A percentile compares a stretch with the other conserved stretches of the same genome.
phyloP scores from a whole-genome alignment of 345 rosid species.

The Eucalyptus polybractea region DNA sequence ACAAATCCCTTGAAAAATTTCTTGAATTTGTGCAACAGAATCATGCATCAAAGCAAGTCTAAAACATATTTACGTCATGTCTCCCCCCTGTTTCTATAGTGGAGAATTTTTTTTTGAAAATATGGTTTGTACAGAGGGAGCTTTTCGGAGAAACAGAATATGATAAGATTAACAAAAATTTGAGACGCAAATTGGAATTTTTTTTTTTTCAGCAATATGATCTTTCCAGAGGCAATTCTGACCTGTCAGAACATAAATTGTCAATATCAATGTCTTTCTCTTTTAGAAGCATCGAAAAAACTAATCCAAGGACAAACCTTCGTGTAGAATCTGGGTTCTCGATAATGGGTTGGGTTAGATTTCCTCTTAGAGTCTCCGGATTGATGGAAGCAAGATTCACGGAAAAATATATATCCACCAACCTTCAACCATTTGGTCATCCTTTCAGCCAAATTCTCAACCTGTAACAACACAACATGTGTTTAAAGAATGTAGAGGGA shows the following conservation, averaged over 20 bases:
- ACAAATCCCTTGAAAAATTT: not conserved
- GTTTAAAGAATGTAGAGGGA: not conserved
- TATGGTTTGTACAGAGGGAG: not conserved
- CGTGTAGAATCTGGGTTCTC: slow-evolving; percentile 91
- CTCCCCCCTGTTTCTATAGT: not conserved
- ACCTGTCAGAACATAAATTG: not conserved
- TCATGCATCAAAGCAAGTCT: not conserved
- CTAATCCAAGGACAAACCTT: slow-evolving; percentile 29
- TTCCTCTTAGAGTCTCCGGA: slow-evolving; percentile 86
- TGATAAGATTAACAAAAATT: not conserved
- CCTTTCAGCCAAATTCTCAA: slow-evolving; percentile 59
- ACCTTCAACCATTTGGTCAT: slow-evolving; percentile 84
- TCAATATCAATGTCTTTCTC: not conserved
- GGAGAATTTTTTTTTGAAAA: not conserved
- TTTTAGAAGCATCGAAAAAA: not conserved
- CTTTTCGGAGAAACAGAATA: not conserved
- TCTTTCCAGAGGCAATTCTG: not conserved
- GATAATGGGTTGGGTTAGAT: slow-evolving; percentile 85
- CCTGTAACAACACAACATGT: slow-evolving; percentile 18
- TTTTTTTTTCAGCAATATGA: not conserved
- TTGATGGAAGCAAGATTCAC: slow-evolving; percentile 95
- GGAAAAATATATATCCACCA: slow-evolving; percentile 83
- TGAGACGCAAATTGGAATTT: not conserved
- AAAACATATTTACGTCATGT: not conserved
- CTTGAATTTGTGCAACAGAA: not conserved